phyloP scores from a whole-genome alignment of 31 red algal genomes.

The Asparagopsis taxiformis region DNA sequence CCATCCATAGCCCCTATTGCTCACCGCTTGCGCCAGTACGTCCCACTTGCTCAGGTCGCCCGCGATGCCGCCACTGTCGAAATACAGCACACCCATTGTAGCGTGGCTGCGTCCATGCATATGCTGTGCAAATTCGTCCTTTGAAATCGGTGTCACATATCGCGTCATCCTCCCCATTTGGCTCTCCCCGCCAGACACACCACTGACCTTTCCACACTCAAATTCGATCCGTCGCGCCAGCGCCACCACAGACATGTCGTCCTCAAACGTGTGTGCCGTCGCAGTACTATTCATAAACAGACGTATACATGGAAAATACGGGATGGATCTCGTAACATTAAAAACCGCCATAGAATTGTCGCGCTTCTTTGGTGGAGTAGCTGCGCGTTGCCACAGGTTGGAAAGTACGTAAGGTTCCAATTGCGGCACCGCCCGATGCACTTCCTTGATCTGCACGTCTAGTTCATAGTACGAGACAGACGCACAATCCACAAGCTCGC shows the following conservation, averaged over 20 bases:
- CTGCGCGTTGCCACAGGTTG: neutral
- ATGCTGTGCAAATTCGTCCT: neutral
- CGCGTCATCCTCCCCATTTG: no score
- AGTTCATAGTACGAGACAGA: conserved; percentile 1
- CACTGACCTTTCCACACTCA: neutral
- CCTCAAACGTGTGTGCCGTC: neutral
- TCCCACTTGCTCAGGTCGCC: neutral
- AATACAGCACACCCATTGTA: neutral
- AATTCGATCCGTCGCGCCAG: neutral
- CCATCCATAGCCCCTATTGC: neutral
- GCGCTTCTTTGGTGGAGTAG: neutral
- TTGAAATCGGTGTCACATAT: neutral
- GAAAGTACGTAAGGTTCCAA: no score
- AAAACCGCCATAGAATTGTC: neutral
- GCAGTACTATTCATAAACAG: neutral
- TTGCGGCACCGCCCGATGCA: neutral
- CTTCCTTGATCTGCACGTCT: neutral
- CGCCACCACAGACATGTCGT: neutral
- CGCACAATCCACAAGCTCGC: neutral
- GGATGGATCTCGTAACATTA: neutral
- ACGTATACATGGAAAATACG: neutral
- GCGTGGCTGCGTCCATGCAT: neutral
- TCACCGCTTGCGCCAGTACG: neutral
- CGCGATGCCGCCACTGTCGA: neutral
- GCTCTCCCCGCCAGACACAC: neutral